These are phyloP conservation scores for Hypoxylon sp. DNA, from an alignment of 2,329 filamentous ascomycete genomes.

Conservation along the genomic window DNA sequence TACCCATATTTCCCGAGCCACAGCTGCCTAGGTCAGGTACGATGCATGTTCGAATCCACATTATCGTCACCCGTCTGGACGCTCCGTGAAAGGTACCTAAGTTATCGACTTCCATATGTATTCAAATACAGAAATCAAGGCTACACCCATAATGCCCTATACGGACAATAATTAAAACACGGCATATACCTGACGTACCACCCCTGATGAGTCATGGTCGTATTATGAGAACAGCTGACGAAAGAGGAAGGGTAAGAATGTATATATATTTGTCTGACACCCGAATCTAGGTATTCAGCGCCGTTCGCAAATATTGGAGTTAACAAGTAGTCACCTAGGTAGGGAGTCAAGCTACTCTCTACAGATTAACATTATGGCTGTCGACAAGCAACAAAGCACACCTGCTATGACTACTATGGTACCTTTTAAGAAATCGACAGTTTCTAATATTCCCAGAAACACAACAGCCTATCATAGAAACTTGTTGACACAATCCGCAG, in stretches of 20 bases:
- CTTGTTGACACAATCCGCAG: slow-evolving; percentile 76
- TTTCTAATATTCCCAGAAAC: slow-evolving; percentile 69
- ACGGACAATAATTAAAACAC: neutral
- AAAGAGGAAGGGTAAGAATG: neutral
- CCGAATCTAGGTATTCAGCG: neutral
- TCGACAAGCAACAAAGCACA: neutral
- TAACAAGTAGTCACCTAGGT: neutral
- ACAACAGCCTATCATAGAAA: slow-evolving; percentile 81
- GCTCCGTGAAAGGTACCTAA: too few species aligned
- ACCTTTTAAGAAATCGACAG: neutral
- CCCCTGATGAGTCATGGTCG: neutral
- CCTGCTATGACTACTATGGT: neutral
- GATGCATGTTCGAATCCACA: neutral
- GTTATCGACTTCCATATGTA: neutral
- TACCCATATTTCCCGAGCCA: neutral
- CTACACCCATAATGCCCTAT: neutral
- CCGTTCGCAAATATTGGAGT: neutral
- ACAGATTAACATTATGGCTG: neutral
- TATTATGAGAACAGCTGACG: neutral
- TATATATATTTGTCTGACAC: neutral
- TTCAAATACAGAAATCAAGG: neutral
- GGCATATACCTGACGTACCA: neutral
- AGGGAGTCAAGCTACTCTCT: neutral
- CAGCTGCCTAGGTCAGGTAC: neutral
- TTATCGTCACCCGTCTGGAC: neutral